Evolutionary conservation across 495 filamentous ascomycete genomes (phyloP).

Genomic region (Aspergillus incahuasiensis): DNA sequence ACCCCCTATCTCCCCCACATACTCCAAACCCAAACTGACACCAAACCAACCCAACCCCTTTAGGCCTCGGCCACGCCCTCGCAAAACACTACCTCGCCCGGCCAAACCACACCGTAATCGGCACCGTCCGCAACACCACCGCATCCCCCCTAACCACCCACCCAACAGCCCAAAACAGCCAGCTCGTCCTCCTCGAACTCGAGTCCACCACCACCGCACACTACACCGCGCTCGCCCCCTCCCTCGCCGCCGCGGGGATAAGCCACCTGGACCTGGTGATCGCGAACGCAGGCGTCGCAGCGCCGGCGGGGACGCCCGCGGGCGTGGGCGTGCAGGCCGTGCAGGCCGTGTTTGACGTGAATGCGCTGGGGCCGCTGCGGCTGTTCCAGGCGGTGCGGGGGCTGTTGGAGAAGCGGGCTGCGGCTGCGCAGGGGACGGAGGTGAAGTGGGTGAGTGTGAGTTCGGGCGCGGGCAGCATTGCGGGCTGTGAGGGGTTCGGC

Average conservation of each 20-base stretch:
- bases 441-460: constrained; percentile 7
- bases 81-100: constrained; percentile 7
- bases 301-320: neutral
- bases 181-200: neutral
- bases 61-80: constrained; percentile 6
- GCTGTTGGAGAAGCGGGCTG: neutral
- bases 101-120: constrained; percentile 9
- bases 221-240: neutral
- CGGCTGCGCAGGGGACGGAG: neutral
- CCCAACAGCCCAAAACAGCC: neutral
- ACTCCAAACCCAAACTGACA: neutral
- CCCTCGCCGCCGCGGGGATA: neutral
- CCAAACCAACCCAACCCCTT: too few relatives aligned
- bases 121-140: neutral
- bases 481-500: neutral
- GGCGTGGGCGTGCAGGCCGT: neutral
- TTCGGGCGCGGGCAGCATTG: neutral
- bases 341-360: neutral
- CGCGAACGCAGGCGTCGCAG: neutral
- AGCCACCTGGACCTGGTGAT: constrained; percentile 2
- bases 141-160: neutral
- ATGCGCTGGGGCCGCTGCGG: neutral
- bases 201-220: neutral
- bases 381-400: neutral
- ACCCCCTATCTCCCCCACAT: neutral